Evolutionary conservation across 805 yeast species (phyloP), one percentile per base, ranked within the genome.

Genomic region (Nakazawaea ernobii): DNA sequence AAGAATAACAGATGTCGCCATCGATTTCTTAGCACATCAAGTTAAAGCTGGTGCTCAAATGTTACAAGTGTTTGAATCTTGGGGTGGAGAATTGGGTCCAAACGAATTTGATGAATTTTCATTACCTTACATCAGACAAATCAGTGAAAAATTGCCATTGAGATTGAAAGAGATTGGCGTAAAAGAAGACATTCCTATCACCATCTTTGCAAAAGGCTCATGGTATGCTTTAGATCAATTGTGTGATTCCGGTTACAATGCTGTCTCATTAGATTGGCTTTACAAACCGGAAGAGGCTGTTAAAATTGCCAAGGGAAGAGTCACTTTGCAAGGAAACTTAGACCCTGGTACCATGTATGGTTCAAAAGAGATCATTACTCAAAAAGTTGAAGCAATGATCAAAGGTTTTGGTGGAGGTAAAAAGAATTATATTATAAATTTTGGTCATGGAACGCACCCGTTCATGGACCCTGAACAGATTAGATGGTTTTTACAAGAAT

Each of bases 371-470:
- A 73, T 75, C 32, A 94, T 94, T 56, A 71, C 92, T 17, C 65
- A 73, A 52, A 90, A 90, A 68, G 96, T 87, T 14, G 86, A 86
- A 67, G 75, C 74, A 53, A 94, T 94, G 99, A 84, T 94, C 51
- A 63, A 73, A 50, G 95, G 91, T 6, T 94, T 94, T 62, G 94
- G 94, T n/a, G 95, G 95, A 39, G 97, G 97, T 20, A 89, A 89
- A 66, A 80, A 86, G 60, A 77, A 84, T 59, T 94, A 94, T 69
- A 92, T 94, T 55, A 84, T 92, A 57, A 94, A 94, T 71, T 86
- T 94, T 60, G 99, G 99, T 41, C 99, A 94, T 59, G 99, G 99
- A 14, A 94, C 99, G 20, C 97, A 90, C 63, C 99, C 99, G 20
- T 89, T 87, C 68, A 90, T 94, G 96, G 85, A 88, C 53, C 96